Evolutionary conservation across 2,329 filamentous ascomycete species (phyloP).

Genomic region (Cryphonectria naterciae): DNA sequence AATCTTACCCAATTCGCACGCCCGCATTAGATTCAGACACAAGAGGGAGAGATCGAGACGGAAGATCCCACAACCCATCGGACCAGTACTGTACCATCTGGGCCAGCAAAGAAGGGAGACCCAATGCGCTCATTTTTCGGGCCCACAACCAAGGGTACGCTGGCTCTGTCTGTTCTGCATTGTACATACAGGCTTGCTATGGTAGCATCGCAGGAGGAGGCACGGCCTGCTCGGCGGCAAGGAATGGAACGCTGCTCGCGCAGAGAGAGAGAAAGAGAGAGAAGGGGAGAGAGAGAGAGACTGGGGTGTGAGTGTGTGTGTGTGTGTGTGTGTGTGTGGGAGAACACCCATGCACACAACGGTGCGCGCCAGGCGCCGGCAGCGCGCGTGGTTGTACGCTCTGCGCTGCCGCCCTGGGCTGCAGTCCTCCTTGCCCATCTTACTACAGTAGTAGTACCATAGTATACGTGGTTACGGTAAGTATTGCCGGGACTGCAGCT

Average conservation of each 20-base stretch:
- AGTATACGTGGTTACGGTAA: neutral
- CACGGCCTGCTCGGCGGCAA: neutral
- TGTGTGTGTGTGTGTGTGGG: too few relatives aligned
- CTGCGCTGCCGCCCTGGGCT: neutral
- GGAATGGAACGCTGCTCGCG: neutral
- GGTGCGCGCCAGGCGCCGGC: constrained; percentile 7
- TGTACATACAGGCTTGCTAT: neutral
- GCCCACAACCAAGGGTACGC: neutral
- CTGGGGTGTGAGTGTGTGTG: too few relatives aligned
- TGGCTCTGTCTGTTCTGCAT: neutral
- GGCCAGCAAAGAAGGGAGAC: neutral
- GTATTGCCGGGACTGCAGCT: neutral
- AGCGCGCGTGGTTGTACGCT: neutral
- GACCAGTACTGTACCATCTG: neutral
- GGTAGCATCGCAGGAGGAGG: constrained; percentile 1
- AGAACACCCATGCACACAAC: neutral
- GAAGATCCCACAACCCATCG: neutral
- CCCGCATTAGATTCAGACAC: constrained; percentile 10
- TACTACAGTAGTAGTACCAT: neutral
- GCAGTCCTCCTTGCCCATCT: neutral
- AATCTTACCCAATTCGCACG: constrained; percentile 1
- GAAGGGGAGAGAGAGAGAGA: too few relatives aligned
- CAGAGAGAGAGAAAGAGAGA: neutral
- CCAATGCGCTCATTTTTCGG: neutral
- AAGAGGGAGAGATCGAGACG: neutral